These are phyloP conservation scores for Fraxinus albicans DNA, from an alignment of 305 asterid genomes.

Conservation along the genomic window DNA sequence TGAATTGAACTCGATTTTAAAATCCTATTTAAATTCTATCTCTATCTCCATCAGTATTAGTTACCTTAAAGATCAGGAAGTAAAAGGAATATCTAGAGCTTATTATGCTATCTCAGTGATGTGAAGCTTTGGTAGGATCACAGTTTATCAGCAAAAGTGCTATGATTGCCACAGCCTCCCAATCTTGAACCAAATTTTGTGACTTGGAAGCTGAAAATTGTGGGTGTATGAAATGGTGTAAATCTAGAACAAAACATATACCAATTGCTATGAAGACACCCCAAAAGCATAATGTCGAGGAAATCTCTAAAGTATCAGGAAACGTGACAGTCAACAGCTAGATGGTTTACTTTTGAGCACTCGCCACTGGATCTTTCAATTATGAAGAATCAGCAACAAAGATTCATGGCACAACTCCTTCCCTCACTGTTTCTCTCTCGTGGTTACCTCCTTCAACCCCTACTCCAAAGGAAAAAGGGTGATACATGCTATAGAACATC, in stretches of 20 bases:
- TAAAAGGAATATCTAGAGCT: constrained; percentile 14
- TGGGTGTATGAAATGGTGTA: background rate
- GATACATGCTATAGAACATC: background rate
- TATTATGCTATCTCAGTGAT: constrained; percentile 90
- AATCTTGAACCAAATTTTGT: constrained; percentile 32
- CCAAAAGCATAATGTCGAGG: constrained; percentile 91
- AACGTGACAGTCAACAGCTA: constrained; percentile 7
- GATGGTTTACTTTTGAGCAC: constrained; percentile 14
- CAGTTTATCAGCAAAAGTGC: constrained; percentile 51
- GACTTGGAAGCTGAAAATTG: constrained; percentile 20
- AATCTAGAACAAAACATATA: constrained; percentile 11
- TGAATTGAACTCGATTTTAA: too few relatives aligned
- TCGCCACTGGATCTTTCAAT: constrained; percentile 6
- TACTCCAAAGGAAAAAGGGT: background rate
- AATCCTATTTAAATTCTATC: too few relatives aligned
- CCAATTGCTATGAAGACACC: constrained; percentile 89
- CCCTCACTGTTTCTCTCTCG: background rate
- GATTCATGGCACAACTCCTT: background rate
- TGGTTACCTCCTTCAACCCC: background rate
- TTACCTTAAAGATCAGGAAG: too few relatives aligned
- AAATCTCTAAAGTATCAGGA: constrained; percentile 35
- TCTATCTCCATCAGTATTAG: too few relatives aligned
- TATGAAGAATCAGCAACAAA: background rate
- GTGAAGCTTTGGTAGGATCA: constrained; percentile 87
- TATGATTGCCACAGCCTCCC: constrained; percentile 57